These are phyloP conservation scores for Vitis vinifera DNA, from an alignment of 164 flowering plant species.

Conservation along the genomic window ASM3070453v1 NC_081811.1:6633001-6633500, in stretches of 20 bases:
- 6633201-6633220: background rate
- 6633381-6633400: too few species aligned
- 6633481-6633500: too few species aligned
- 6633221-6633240: conserved; percentile 24
- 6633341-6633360: background rate
- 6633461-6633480: too few species aligned
- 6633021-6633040: too few species aligned
- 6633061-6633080: background rate
- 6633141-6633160: conserved; percentile 92
- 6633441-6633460: too few species aligned
- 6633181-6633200: background rate
- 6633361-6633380: background rate
- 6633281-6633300: conserved; percentile 77
- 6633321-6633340: background rate
- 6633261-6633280: conserved; percentile 82
- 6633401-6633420: too few species aligned
- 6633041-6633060: too few species aligned
- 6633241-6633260: conserved; percentile 86
- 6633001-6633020: too few species aligned
- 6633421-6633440: too few species aligned
- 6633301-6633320: conserved; percentile 91
- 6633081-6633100: background rate
- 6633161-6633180: conserved; percentile 62
- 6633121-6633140: conserved; percentile 68
- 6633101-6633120: conserved; percentile 93